A percentile compares a stretch with the other conserved stretches of the same genome.
phyloP scores from a whole-genome alignment of 108 stramenopile species.

The Aurantiochytrium sp. region DNA sequence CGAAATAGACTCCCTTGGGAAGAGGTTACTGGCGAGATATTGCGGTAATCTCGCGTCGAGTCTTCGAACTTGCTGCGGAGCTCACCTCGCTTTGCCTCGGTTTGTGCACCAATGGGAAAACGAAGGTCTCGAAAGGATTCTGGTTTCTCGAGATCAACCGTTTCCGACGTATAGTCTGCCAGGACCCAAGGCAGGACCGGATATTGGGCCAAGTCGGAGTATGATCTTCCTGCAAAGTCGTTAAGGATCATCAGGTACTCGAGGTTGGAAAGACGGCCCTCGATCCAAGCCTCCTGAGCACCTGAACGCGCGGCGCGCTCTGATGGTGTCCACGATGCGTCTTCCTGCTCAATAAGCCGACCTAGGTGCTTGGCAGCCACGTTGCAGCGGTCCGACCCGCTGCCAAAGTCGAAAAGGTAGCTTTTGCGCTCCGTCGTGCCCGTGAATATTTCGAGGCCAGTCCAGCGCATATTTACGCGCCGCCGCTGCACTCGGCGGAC shows the following conservation, averaged over 20 bases:
- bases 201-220: conserved; percentile 43
- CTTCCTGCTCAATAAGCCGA: background rate
- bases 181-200: conserved; percentile 45
- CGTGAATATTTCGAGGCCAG: background rate
- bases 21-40: background rate
- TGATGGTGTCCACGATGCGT: background rate
- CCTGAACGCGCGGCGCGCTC: background rate
- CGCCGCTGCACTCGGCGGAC: background rate
- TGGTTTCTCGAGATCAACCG: conserved; percentile 16
- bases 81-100: background rate
- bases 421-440: background rate
- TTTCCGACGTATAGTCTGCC: background rate
- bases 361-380: background rate
- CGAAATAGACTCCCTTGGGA: background rate
- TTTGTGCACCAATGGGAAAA: conserved; percentile 37
- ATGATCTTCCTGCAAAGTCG: conserved; percentile 30
- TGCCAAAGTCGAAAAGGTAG: background rate
- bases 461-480: background rate
- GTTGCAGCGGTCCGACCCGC: background rate
- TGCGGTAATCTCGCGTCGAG: background rate
- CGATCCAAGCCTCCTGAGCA: conserved; percentile 49
- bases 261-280: conserved; percentile 26
- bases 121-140: conserved; percentile 21
- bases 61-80: background rate
- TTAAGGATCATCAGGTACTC: conserved; percentile 39